These are phyloP conservation scores for Elsinoe arachidis DNA, from an alignment of 2,329 filamentous ascomycete genomes.

Conservation along the genomic window DNA sequence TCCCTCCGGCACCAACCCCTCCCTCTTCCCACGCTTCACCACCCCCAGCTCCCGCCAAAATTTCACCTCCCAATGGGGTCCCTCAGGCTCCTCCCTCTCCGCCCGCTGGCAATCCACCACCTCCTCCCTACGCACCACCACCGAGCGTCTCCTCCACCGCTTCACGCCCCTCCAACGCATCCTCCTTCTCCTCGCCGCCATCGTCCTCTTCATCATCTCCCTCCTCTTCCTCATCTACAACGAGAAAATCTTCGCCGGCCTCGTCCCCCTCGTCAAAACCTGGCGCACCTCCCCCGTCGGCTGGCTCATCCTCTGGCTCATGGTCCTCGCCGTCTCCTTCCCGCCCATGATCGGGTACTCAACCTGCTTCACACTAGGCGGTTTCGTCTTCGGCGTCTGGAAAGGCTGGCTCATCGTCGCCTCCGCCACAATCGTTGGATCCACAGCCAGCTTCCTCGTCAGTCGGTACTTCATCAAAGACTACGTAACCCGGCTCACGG, in stretches of 20 bases:
- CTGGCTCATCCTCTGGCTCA: slow-evolving; percentile 64
- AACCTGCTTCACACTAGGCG: slow-evolving; percentile 60
- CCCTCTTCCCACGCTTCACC: slow-evolving; percentile 10
- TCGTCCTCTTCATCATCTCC: slow-evolving; percentile 47
- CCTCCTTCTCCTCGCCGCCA: slow-evolving; percentile 43
- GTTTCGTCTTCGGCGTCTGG: slow-evolving; percentile 64
- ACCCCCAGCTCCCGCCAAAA: not conserved
- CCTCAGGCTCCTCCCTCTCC: slow-evolving; percentile 29
- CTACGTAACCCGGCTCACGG: slow-evolving; percentile 73
- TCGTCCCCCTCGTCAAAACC: slow-evolving; percentile 62
- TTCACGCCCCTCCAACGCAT: slow-evolving; percentile 55
- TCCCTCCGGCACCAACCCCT: slow-evolving; percentile 30
- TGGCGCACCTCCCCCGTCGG: slow-evolving; percentile 69
- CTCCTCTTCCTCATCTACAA: slow-evolving; percentile 70
- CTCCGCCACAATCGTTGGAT: slow-evolving; percentile 68
- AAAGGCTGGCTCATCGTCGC: slow-evolving; percentile 70
- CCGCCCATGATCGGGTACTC: slow-evolving; percentile 84
- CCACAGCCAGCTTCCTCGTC: slow-evolving; percentile 68
- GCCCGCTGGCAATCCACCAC: not conserved
- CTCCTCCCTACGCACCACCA: not conserved
- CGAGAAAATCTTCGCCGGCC: slow-evolving; percentile 65
- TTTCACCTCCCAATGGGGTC: slow-evolving; percentile 18
- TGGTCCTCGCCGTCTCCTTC: slow-evolving; percentile 70
- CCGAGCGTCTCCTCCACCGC: slow-evolving; percentile 16
- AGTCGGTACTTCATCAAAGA: slow-evolving; percentile 68